These are phyloP conservation scores for Phytopythium helicoides DNA, from an alignment of 352 stramenopile species.

Conservation along the genomic window DNA sequence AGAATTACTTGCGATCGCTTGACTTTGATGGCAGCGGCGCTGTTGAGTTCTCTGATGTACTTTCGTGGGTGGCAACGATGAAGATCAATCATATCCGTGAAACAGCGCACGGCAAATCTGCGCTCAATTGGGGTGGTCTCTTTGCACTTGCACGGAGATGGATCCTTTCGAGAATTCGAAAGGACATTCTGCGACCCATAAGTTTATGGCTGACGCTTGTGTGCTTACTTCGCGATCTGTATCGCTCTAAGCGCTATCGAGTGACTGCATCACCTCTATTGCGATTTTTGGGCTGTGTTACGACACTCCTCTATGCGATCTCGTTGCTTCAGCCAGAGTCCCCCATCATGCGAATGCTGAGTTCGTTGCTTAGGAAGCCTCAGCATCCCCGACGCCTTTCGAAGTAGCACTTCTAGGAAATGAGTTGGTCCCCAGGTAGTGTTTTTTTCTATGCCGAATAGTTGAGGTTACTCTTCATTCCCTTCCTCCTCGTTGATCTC, in stretches of 20 bases:
- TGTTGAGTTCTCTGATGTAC: slow-evolving; percentile 73
- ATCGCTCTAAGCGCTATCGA: slow-evolving; percentile 28
- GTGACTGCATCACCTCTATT: slow-evolving; percentile 31
- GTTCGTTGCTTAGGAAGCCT: too few species aligned
- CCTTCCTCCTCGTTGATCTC: slow-evolving; percentile 14
- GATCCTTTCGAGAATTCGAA: too few species aligned
- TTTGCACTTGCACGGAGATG: too few species aligned
- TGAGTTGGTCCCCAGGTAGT: too few species aligned
- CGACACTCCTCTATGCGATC: slow-evolving; percentile 27
- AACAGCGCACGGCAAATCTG: too few species aligned
- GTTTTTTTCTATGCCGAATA: too few species aligned
- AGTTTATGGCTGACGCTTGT: slow-evolving; percentile 31
- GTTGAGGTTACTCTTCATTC: slow-evolving; percentile 18
- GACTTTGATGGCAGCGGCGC: slow-evolving; percentile 74
- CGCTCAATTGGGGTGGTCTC: too few species aligned
- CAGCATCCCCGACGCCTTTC: too few species aligned
- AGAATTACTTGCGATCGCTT: slow-evolving; percentile 63
- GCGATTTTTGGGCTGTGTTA: slow-evolving; percentile 18
- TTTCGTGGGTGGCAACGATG: slow-evolving; percentile 75
- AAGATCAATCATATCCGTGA: slow-evolving; percentile 28
- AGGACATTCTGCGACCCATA: slow-evolving; percentile 8
- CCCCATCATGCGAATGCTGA: background rate
- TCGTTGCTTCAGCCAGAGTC: slow-evolving; percentile 7
- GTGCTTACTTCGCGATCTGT: slow-evolving; percentile 32
- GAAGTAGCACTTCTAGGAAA: too few species aligned